Conservation (phyloP, 164 flowering plant genomes). For the Protea cynaroides region DNA sequence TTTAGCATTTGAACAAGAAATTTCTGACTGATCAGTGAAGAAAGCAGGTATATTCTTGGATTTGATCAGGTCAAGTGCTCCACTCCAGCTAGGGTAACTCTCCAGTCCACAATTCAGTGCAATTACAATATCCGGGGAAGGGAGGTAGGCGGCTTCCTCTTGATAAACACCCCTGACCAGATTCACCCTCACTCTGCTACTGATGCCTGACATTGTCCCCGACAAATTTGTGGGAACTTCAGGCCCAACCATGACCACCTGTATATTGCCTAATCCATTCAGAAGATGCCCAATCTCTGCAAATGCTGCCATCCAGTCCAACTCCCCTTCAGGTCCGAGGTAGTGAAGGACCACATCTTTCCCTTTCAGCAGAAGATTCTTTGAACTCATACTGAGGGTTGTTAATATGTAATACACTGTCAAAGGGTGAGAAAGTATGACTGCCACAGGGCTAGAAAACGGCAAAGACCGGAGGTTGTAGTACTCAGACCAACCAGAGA, state of each 20-base stretch:
- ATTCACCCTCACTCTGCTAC: conserved; percentile 47
- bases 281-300: conserved; percentile 49
- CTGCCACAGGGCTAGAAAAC: conserved; percentile 52
- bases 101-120: conserved; percentile 46
- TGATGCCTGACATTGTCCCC: conserved; percentile 48
- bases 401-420: conserved; percentile 47
- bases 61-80: conserved; percentile 47
- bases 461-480: conserved; percentile 49
- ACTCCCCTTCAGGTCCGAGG: conserved; percentile 57
- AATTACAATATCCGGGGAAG: conserved; percentile 41
- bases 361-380: conserved; percentile 41
- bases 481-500: conserved; percentile 59
- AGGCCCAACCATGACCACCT: conserved; percentile 58
- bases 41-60: conserved; percentile 41
- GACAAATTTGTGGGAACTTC: conserved; percentile 47
- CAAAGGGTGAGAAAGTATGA: conserved; percentile 46
- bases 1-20: conserved; percentile 48
- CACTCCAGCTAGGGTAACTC: conserved; percentile 40
- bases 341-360: conserved; percentile 57
- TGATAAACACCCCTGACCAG: conserved; percentile 48
- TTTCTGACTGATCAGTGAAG: conserved; percentile 50
- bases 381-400: conserved; percentile 40
- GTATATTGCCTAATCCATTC: conserved; percentile 46
- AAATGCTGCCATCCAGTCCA: conserved; percentile 66
- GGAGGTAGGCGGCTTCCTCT: conserved; percentile 51